Conservation (phyloP, 1,139 yeast species). For the Komagataea norvegica region DNA sequence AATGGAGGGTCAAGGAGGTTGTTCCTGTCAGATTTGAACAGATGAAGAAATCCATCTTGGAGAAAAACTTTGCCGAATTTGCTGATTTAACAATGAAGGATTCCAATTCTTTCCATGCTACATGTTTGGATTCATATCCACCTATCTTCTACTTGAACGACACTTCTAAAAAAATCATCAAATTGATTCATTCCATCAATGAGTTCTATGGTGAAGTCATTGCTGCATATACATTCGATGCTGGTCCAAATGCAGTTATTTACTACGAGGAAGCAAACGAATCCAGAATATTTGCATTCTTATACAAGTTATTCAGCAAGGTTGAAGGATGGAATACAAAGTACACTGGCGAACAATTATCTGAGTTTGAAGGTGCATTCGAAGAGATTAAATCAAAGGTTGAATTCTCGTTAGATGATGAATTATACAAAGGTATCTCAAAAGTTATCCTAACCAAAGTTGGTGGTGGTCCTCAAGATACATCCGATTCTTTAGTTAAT, state of each 20-base stretch:
- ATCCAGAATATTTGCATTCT: conserved; percentile 53
- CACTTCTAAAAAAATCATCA: conserved; percentile 85
- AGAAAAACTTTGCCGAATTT: conserved; percentile 69
- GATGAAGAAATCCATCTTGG: conserved; percentile 72
- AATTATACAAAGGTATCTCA: conserved; percentile 65
- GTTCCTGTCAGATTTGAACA: conserved; percentile 81
- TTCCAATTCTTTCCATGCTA: conserved; percentile 96
- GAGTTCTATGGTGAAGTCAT: conserved; percentile 56
- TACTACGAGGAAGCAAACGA: conserved; percentile 80
- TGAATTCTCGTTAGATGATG: conserved; percentile 41
- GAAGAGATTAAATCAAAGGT: conserved; percentile 35
- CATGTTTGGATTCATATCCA: conserved; percentile 90
- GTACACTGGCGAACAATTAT: conserved; percentile 26
- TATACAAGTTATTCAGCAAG: conserved; percentile 48
- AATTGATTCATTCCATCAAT: conserved; percentile 75
- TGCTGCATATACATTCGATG: conserved; percentile 97
- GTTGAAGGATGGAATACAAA: conserved; percentile 70
- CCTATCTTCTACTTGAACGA: conserved; percentile 96
- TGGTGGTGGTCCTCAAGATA: conserved; percentile 78
- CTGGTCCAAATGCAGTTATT: conserved; percentile 97
- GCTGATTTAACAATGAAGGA: conserved; percentile 93
- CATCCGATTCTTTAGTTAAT: conserved; percentile 49
- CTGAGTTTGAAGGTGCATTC: conserved; percentile 30
- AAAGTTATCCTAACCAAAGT: conserved; percentile 78
- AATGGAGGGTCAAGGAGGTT: conserved; percentile 67